A percentile compares a stretch with the other conserved stretches of the same genome.
Conservation (phyloP, 345 rosid species). For the Conringia planisiliqua region DNA sequence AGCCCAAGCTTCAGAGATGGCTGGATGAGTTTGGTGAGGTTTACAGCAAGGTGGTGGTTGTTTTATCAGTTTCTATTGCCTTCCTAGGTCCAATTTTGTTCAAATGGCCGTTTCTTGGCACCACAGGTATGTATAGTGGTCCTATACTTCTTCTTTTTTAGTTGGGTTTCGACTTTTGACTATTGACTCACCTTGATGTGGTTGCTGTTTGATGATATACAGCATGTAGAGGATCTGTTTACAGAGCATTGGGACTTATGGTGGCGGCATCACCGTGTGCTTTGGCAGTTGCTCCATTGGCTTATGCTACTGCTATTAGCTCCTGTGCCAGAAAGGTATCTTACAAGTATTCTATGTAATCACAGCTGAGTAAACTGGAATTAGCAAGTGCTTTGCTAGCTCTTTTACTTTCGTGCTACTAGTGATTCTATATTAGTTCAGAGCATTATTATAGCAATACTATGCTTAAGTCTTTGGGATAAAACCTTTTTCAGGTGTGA, state of each 20-base stretch:
- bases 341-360: background rate
- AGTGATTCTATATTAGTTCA: background rate
- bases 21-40: conserved; percentile 83
- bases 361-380: background rate
- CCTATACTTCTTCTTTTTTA: background rate
- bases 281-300: conserved; percentile 89
- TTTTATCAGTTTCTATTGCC: conserved; percentile 66
- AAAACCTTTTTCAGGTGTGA: background rate
- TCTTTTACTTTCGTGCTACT: conserved; percentile 4
- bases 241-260: conserved; percentile 84
- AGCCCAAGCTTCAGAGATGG: conserved; percentile 88
- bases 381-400: background rate
- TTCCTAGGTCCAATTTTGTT: conserved; percentile 71
- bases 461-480: background rate
- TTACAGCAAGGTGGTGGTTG: conserved; percentile 81
- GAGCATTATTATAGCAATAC: background rate
- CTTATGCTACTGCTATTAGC: conserved; percentile 84
- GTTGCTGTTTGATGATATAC: conserved; percentile 20
- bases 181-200: background rate
- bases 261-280: conserved; percentile 92
- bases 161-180: background rate
- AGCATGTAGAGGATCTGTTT: conserved; percentile 82
- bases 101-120: conserved; percentile 73
- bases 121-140: conserved; percentile 47
- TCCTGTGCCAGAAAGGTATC: conserved; percentile 84